Evolutionary conservation across 345 rosid species (phyloP).

Genomic region (Chamaenerion angustifolium): DNA sequence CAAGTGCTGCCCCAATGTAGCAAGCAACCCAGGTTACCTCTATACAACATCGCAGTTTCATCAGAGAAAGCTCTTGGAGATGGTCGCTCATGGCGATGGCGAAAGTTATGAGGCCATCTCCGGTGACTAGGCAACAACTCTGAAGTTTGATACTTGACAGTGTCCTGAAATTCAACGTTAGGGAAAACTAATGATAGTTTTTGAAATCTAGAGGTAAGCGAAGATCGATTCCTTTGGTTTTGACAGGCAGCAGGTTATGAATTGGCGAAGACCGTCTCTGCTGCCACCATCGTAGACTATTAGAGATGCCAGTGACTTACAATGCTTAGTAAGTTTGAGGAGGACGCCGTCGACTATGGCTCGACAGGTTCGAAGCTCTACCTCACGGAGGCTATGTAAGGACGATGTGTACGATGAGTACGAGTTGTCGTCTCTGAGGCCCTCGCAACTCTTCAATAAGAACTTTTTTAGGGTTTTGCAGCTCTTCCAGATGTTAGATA

Average conservation of each 20-base stretch:
- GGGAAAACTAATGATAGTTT: slow-evolving; percentile 55
- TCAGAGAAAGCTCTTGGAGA: slow-evolving; percentile 51
- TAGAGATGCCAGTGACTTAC: slow-evolving; percentile 40
- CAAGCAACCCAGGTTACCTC: slow-evolving; percentile 59
- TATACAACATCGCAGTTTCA: slow-evolving; percentile 63
- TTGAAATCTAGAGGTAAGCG: slow-evolving; percentile 72
- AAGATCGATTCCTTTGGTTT: slow-evolving; percentile 42
- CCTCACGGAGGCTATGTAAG: slow-evolving; percentile 37
- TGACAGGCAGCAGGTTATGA: slow-evolving; percentile 39
- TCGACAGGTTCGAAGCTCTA: slow-evolving; percentile 63
- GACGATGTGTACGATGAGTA: slow-evolving; percentile 25
- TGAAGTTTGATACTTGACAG: slow-evolving; percentile 45
- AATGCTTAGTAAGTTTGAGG: slow-evolving; percentile 43
- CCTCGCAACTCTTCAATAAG: slow-evolving; percentile 49
- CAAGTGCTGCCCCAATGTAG: slow-evolving; percentile 63
- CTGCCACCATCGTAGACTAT: slow-evolving; percentile 74
- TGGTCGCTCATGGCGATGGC: slow-evolving; percentile 33
- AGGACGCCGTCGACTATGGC: slow-evolving; percentile 44
- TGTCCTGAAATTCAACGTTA: slow-evolving; percentile 30
- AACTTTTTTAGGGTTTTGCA: slow-evolving; percentile 49
- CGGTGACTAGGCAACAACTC: slow-evolving; percentile 67
- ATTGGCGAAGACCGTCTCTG: slow-evolving; percentile 53
- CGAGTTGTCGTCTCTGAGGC: slow-evolving; percentile 49
- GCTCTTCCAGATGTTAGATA: no score
- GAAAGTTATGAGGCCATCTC: slow-evolving; percentile 52